Base-by-base conservation (phyloP, 2,329 filamentous ascomycete species). In the Penicillium griseofulvum region DNA sequence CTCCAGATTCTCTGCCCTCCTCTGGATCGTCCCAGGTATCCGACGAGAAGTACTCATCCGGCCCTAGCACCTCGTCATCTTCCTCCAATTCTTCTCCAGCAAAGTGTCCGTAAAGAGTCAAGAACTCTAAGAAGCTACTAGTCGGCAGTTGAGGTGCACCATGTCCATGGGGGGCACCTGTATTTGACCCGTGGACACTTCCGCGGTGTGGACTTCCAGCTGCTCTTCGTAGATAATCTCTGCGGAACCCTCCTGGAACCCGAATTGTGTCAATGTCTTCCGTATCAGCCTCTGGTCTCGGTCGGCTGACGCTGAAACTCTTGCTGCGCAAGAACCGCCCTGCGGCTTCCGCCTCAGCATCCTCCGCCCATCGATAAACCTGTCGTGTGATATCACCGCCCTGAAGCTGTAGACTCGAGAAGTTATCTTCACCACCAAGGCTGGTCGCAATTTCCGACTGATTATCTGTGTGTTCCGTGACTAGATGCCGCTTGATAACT, bases 71-170 rank as follows among this genome's bases (percentile, higher is more conserved):
- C 72, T 97, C 93, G 65, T 97, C 94, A 65, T 97, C 94, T 74
- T 99, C 94, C 71, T 97, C 92, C 12, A 99, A 82, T 70, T 96
- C 89, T 74, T 99, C 94, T 75, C 94, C 94, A 2, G 94, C 94
- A 71, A 99, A 99, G 76, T 99, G 94, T 4, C 94, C 94, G 66
- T 97, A 99, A 29, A 99, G 83, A 8, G 90, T 92, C 48, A 99
- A 73, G 67, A 99, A 99, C 72, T 99, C 95, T 56, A 99, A 83
- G 71, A 99, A 99, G 74, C 89, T 99, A 62, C 83, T 91, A 0
- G 94, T 97, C 55, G 96, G 86, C 31, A 96, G 80, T 58, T 85
- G 84, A 36, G 83, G 83, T 52, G 50, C 34, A 22, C 37, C 33
- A 28, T 81, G 79, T 45, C 74, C 65, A 50, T 68, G 44, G 39